A percentile compares a stretch with the other conserved stretches of the same genome.
Conservation (phyloP, 2,329 filamentous ascomycete genomes). For the Claviceps lovelessii region DNA sequence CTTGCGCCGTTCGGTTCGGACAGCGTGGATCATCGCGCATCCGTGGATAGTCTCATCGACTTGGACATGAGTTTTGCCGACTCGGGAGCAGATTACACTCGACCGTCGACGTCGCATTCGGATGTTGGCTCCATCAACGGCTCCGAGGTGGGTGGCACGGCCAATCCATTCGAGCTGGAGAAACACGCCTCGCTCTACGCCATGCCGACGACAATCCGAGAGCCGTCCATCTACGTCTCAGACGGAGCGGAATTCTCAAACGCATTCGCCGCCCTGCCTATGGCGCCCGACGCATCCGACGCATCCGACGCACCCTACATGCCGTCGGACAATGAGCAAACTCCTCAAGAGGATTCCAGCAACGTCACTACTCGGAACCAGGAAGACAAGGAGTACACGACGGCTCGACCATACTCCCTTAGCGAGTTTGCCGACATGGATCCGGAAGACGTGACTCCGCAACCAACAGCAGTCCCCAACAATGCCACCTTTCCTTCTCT, state of each 20-base stretch:
- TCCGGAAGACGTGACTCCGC: constrained; percentile 21
- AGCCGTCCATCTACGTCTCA: constrained; percentile 47
- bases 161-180: constrained; percentile 49
- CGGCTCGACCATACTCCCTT: constrained; percentile 21
- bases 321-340: constrained; percentile 6
- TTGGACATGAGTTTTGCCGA: constrained; percentile 42
- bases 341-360: constrained; percentile 5
- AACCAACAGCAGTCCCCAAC: constrained; percentile 15
- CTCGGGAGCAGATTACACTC: constrained; percentile 32
- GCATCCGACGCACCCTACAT: constrained; percentile 2
- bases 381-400: constrained; percentile 5
- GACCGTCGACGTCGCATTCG: constrained; percentile 46
- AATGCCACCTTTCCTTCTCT: constrained; percentile 2
- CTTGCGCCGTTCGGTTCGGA: constrained; percentile 22
- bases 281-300: constrained; percentile 3
- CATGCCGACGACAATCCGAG: constrained; percentile 26
- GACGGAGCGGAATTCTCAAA: constrained; percentile 40
- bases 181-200: constrained; percentile 44
- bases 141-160: constrained; percentile 37
- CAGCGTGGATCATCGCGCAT: constrained; percentile 25
- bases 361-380: constrained; percentile 1
- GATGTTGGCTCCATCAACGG: constrained; percentile 41
- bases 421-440: constrained; percentile 28
- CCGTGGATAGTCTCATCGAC: constrained; percentile 35
- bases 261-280: constrained; percentile 18